Conservation (phyloP, 768 basidiomycete genomes). For the Mycena galopus region DNA sequence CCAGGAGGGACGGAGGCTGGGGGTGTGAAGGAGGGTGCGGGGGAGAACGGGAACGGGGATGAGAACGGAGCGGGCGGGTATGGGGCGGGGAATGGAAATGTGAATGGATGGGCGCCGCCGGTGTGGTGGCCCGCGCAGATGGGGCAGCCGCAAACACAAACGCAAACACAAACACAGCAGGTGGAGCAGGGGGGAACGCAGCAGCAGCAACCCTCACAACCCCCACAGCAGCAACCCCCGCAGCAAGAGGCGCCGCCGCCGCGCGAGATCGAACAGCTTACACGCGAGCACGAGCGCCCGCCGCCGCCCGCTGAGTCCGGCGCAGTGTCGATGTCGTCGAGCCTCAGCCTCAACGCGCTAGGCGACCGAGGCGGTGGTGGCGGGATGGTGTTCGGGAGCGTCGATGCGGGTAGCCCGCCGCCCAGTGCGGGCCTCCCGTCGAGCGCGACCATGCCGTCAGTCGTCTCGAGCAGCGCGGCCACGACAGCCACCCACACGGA, state of each 20-base stretch:
- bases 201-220: background rate
- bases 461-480: background rate
- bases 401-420: conserved; percentile 4
- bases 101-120: background rate
- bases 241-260: background rate
- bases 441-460: conserved; percentile 15
- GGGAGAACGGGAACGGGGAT: background rate
- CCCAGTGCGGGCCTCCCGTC: background rate
- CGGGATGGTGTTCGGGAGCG: conserved; percentile 29
- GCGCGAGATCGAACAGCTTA: no score
- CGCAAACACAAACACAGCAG: background rate
- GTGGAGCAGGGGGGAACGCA: background rate
- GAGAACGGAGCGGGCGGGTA: background rate
- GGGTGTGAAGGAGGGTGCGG: background rate
- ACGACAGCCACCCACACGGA: no score
- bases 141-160: background rate
- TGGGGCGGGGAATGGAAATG: background rate
- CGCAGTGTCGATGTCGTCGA: conserved; percentile 24
- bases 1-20: background rate
- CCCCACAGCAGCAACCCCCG: background rate
- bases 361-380: background rate
- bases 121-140: conserved; percentile 4
- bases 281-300: conserved; percentile 22
- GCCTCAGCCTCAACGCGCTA: conserved; percentile 10
- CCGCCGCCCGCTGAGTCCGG: conserved; percentile 30